Conservation (phyloP, 2,329 filamentous ascomycete genomes). For the Lachnum nothofagi region DNA sequence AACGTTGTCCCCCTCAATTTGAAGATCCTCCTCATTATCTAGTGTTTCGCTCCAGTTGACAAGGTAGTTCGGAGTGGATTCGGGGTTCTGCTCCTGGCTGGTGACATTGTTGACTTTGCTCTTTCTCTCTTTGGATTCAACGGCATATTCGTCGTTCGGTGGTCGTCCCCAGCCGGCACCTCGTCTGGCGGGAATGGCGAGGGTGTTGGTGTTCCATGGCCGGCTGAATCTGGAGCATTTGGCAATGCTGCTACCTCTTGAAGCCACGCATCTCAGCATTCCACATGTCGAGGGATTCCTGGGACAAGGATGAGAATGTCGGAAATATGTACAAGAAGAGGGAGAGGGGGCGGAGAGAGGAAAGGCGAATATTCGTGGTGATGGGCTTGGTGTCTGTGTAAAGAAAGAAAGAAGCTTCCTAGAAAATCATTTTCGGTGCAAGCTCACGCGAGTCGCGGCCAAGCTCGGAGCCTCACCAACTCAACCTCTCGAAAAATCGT, state of each 20-base stretch:
- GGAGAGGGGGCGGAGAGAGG: not conserved
- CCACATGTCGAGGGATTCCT: slow-evolving; percentile 18
- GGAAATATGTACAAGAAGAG: slow-evolving; percentile 4
- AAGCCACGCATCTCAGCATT: slow-evolving; percentile 25
- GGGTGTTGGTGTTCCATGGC: not conserved
- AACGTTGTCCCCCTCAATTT: too few species aligned
- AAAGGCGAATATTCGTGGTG: not conserved
- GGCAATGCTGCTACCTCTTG: slow-evolving; percentile 21
- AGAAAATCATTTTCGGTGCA: too few species aligned
- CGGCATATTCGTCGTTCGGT: not conserved
- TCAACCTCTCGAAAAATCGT: slow-evolving; percentile 2
- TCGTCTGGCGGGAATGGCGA: not conserved
- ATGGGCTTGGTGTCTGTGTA: not conserved
- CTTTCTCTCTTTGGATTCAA: not conserved
- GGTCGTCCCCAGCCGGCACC: not conserved
- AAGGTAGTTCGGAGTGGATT: too few species aligned
- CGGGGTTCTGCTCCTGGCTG: too few species aligned
- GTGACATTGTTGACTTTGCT: too few species aligned
- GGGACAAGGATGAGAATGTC: not conserved
- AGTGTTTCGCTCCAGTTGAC: too few species aligned
- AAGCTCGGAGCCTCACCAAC: slow-evolving; percentile 12
- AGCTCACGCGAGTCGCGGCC: slow-evolving; percentile 11
- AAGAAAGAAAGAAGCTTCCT: not conserved
- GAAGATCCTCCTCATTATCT: too few species aligned
- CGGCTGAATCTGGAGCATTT: slow-evolving; percentile 6